Percentiles rank a stretch among this genome's conserved stretches.
Conservation (phyloP, 192 early-diverging fungal genomes). For the Piromyces finnis region DNA sequence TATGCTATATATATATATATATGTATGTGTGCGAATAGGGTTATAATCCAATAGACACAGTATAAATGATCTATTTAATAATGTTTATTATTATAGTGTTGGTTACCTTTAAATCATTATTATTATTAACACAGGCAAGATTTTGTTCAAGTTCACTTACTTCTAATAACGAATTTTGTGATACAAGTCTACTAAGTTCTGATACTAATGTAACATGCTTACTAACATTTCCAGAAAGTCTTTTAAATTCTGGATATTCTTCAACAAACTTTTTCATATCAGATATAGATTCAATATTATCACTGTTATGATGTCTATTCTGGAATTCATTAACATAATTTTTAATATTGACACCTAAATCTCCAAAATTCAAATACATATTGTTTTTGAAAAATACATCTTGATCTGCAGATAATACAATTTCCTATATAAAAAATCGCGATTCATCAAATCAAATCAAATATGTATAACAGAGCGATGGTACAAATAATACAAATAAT, state of each 20-base stretch:
- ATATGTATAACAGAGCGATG: no score
- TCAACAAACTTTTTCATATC: slow-evolving; percentile 99
- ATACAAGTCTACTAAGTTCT: slow-evolving; percentile 76
- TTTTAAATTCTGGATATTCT: slow-evolving; percentile 94
- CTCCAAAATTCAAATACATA: slow-evolving; percentile 86
- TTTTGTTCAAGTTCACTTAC: slow-evolving; percentile 89
- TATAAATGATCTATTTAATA: no score
- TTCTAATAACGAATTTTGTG: slow-evolving; percentile 52
- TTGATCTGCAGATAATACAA: slow-evolving; percentile 75
- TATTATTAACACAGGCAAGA: slow-evolving; percentile 74
- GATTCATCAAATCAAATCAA: no score
- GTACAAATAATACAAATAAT: no score
- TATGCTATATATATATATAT: no score
- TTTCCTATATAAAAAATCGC: no score
- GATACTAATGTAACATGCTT: slow-evolving; percentile 96
- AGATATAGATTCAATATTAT: slow-evolving; percentile 81
- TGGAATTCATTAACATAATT: slow-evolving; percentile 90
- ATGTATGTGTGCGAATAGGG: no score
- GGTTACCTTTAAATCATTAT: slow-evolving; percentile 58
- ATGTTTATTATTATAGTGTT: no score
- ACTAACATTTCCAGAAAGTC: slow-evolving; percentile 87
- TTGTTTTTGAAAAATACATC: slow-evolving; percentile 82
- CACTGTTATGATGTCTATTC: slow-evolving; percentile 68
- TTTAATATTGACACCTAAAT: slow-evolving; percentile 85
- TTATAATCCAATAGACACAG: no score